phyloP scores from a whole-genome alignment of 2,329 filamentous ascomycete species.

The Monilinia laxa region DNA sequence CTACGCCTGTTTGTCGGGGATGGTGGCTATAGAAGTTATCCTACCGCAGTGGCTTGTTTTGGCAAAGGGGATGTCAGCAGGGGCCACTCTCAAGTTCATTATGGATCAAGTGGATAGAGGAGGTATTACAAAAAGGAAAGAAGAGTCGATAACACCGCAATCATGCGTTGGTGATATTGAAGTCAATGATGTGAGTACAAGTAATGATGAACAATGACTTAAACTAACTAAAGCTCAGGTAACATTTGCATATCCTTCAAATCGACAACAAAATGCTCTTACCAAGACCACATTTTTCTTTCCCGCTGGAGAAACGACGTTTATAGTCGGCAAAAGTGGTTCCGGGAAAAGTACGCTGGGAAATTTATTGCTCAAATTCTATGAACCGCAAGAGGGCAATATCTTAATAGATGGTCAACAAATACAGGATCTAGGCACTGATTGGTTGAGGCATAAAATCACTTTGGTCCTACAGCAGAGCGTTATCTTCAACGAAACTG shows the following conservation, averaged over 20 bases:
- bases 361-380: constrained; percentile 77
- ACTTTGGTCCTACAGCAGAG: constrained; percentile 82
- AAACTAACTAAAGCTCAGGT: constrained; percentile 52
- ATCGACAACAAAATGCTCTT: constrained; percentile 60
- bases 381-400: constrained; percentile 62
- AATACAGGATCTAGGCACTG: constrained; percentile 59
- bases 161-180: constrained; percentile 66
- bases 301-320: constrained; percentile 68
- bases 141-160: constrained; percentile 41
- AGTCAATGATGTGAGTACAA: constrained; percentile 60
- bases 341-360: constrained; percentile 90
- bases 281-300: constrained; percentile 66
- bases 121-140: constrained; percentile 37
- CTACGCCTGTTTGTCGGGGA: constrained; percentile 74
- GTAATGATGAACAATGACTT: background rate
- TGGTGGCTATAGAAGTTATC: constrained; percentile 71
- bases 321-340: constrained; percentile 81
- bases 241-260: constrained; percentile 78
- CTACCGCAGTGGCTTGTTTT: constrained; percentile 76
- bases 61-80: constrained; percentile 76
- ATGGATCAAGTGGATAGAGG: constrained; percentile 40
- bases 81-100: constrained; percentile 57
- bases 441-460: constrained; percentile 76
- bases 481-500: constrained; percentile 75
- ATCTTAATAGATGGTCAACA: constrained; percentile 67